A percentile compares a stretch with the other conserved stretches of the same genome.
These are phyloP conservation scores for Vitis rupestris DNA, from an alignment of 164 flowering plant genomes.

Conservation along the genomic window DNA sequence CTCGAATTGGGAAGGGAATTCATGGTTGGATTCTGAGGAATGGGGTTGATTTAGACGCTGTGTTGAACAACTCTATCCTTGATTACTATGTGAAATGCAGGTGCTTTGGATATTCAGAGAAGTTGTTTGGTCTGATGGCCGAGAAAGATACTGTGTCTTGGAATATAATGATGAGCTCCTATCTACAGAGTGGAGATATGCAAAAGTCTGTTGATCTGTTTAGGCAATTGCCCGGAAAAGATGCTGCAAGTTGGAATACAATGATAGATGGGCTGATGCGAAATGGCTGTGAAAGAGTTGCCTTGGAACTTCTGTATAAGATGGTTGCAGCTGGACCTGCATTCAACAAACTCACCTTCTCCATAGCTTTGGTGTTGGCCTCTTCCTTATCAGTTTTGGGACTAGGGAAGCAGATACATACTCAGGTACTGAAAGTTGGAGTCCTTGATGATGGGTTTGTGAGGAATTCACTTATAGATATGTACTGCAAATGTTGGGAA, in stretches of 20 bases:
- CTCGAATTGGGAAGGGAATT: constrained; percentile 39
- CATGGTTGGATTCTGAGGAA: constrained; percentile 65
- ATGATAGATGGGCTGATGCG: constrained; percentile 58
- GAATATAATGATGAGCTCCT: constrained; percentile 62
- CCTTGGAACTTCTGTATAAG: constrained; percentile 48
- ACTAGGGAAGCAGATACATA: constrained; percentile 46
- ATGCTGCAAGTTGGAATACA: constrained; percentile 72
- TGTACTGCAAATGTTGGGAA: constrained; percentile 34
- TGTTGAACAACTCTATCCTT: constrained; percentile 53
- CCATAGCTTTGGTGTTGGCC: constrained; percentile 51
- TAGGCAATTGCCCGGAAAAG: constrained; percentile 39
- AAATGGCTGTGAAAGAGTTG: constrained; percentile 32
- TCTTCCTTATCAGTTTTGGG: constrained; percentile 37
- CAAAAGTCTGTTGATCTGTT: constrained; percentile 52
- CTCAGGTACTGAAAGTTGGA: constrained; percentile 15
- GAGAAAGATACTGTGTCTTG: constrained; percentile 48
- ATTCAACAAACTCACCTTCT: constrained; percentile 38
- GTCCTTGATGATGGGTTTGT: constrained; percentile 24
- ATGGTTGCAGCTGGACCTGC: constrained; percentile 34
- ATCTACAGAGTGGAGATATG: constrained; percentile 40
- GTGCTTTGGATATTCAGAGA: constrained; percentile 33
- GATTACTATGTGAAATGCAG: constrained; percentile 59
- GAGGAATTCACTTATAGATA: constrained; percentile 28
- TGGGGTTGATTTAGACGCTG: constrained; percentile 43
- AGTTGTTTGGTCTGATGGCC: constrained; percentile 42